phyloP scores from a whole-genome alignment of 2,329 filamentous ascomycete species.

The Truncatella angustata region DNA sequence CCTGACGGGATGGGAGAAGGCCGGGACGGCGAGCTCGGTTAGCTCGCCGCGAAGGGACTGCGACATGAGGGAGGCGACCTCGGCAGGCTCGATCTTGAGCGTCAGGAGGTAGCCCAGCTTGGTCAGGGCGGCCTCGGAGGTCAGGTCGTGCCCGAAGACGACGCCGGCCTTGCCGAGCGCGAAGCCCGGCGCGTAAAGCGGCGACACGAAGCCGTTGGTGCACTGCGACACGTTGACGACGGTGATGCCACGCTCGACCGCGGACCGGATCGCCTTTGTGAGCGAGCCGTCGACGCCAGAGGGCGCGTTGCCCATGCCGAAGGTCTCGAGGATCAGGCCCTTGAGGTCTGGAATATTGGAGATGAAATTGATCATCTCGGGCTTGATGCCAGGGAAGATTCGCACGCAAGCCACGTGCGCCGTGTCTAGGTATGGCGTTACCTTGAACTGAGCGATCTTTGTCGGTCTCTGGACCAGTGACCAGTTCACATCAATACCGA shows the following conservation, averaged over 20 bases:
- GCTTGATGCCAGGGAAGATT: constrained; percentile 88
- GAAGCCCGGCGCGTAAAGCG: constrained; percentile 75
- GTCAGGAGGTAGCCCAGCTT: constrained; percentile 87
- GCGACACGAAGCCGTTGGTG: constrained; percentile 71
- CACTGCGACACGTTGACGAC: constrained; percentile 94
- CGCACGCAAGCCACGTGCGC: constrained; percentile 87
- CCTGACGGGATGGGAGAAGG: constrained; percentile 69
- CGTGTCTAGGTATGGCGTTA: constrained; percentile 75
- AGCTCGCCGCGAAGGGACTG: constrained; percentile 79
- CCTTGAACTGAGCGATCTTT: constrained; percentile 69
- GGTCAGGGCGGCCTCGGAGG: constrained; percentile 84
- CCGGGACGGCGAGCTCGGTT: constrained; percentile 70
- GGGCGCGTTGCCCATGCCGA: constrained; percentile 89
- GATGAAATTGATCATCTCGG: constrained; percentile 89
- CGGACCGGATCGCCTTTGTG: constrained; percentile 72
- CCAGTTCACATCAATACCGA: constrained; percentile 81
- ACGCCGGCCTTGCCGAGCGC: constrained; percentile 80
- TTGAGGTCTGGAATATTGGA: constrained; percentile 72
- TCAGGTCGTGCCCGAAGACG: constrained; percentile 85
- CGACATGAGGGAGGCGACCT: constrained; percentile 71
- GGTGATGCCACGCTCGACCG: constrained; percentile 76
- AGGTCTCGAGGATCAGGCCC: constrained; percentile 85
- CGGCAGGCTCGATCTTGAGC: constrained; percentile 56
- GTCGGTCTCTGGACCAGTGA: constrained; percentile 72
- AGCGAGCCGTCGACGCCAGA: constrained; percentile 77